These are phyloP conservation scores for Silene conica DNA, from an alignment of 148 eudicot species.

Conservation along the genomic window DNA sequence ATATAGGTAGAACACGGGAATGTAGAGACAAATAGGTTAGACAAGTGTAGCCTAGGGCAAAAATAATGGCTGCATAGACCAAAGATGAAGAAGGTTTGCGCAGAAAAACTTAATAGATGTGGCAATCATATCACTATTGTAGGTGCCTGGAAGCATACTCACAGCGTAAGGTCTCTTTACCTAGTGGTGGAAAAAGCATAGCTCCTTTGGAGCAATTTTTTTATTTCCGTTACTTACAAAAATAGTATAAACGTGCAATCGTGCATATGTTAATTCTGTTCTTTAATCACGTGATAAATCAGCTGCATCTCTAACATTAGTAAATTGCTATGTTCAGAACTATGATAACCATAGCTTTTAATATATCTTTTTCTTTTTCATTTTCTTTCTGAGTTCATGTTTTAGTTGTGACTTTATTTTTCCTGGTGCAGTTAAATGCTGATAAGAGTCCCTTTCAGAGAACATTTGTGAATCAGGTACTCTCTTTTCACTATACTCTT, in stretches of 20 bases:
- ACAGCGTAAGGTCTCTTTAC: background rate
- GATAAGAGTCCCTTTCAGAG: conserved; percentile 97
- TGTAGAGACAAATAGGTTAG: background rate
- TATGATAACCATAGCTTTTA: background rate
- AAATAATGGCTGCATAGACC: background rate
- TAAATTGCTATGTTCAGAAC: background rate
- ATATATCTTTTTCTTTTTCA: background rate
- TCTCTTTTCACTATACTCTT: background rate
- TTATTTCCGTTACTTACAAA: background rate
- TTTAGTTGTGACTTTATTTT: conserved; percentile 12
- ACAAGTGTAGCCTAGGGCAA: background rate
- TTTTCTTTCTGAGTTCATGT: background rate
- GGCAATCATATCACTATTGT: background rate
- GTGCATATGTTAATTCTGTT: background rate
- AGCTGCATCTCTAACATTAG: background rate
- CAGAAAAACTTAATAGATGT: background rate
- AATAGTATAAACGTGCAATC: background rate
- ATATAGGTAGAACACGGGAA: background rate
- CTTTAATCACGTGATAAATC: background rate
- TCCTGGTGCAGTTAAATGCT: conserved; percentile 74
- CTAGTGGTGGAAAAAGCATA: background rate
- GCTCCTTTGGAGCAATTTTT: background rate
- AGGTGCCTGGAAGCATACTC: background rate
- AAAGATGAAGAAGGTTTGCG: background rate
- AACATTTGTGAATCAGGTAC: conserved; percentile 97